phyloP scores from a whole-genome alignment of 306 rosid genomes.

The Glycine tomentella region DNA sequence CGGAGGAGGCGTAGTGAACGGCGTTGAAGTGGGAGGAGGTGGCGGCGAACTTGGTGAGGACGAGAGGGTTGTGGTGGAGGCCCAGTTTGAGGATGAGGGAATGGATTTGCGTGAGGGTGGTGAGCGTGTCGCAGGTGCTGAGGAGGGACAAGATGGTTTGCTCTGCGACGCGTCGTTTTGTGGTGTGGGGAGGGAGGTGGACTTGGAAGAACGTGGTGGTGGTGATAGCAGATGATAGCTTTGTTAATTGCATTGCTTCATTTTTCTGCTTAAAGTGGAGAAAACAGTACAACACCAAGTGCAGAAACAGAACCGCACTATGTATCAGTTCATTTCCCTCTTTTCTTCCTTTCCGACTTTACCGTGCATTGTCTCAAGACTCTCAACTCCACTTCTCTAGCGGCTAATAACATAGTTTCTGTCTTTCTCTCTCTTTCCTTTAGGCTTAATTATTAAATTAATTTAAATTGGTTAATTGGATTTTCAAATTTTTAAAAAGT shows the following conservation, averaged over 20 bases:
- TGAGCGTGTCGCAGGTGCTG: slow-evolving; percentile 54
- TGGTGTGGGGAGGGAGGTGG: slow-evolving; percentile 44
- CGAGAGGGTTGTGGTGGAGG: slow-evolving; percentile 70
- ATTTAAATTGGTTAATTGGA: too few species aligned
- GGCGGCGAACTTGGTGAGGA: slow-evolving; percentile 88
- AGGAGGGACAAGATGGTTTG: slow-evolving; percentile 73
- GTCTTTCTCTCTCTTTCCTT: too few species aligned
- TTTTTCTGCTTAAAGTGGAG: not conserved
- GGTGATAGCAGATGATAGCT: slow-evolving; percentile 20
- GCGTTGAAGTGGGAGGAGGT: slow-evolving; percentile 61
- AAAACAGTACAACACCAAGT: too few species aligned
- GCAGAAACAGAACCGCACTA: too few species aligned
- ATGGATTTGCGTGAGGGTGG: slow-evolving; percentile 66
- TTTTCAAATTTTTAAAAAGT: too few species aligned
- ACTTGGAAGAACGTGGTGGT: not conserved
- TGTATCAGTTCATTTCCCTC: too few species aligned
- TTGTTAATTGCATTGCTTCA: slow-evolving; percentile 54
- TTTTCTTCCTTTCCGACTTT: too few species aligned
- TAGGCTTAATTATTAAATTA: too few species aligned
- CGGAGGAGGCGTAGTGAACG: slow-evolving; percentile 66
- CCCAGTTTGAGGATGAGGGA: slow-evolving; percentile 71
- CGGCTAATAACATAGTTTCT: too few species aligned
- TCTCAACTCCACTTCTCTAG: too few species aligned
- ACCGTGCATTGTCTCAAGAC: too few species aligned
- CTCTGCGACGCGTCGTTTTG: slow-evolving; percentile 64